Evolutionary conservation across 345 rosid species (phyloP).

Genomic region (Brassica cretica): DNA sequence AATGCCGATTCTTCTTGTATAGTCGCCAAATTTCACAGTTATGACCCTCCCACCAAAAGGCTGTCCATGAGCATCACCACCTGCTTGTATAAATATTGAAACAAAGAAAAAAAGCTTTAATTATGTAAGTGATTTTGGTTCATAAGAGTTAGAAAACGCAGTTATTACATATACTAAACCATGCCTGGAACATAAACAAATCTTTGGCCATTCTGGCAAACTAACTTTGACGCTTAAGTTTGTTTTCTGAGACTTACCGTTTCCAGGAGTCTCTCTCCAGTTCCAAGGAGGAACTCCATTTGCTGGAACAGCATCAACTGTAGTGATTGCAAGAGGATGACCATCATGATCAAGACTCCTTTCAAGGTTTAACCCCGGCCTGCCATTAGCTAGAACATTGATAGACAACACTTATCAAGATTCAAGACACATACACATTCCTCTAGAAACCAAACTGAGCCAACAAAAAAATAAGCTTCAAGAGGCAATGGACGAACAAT

Average conservation of each 20-base stretch:
- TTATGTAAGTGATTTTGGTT: conserved; percentile 15
- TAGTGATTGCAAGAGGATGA: conserved; percentile 84
- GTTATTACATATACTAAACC: conserved; percentile 20
- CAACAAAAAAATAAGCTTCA: conserved; percentile 23
- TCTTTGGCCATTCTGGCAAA: not conserved
- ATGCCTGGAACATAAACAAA: conserved; percentile 21
- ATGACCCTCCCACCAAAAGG: conserved; percentile 86
- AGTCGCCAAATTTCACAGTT: conserved; percentile 86
- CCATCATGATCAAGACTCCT: conserved; percentile 96
- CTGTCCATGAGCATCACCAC: conserved; percentile 58
- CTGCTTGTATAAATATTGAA: conserved; percentile 41
- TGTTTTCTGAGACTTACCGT: conserved; percentile 48
- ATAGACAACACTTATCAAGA: conserved; percentile 15
- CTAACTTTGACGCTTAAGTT: conserved; percentile 15
- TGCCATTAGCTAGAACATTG: conserved; percentile 64
- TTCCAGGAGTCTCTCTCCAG: conserved; percentile 96
- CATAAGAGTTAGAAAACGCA: not conserved
- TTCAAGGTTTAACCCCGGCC: conserved; percentile 89
- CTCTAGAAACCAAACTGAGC: conserved; percentile 11
- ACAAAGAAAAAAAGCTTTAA: not conserved
- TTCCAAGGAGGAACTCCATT: conserved; percentile 97
- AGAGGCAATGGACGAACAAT: conserved; percentile 15
- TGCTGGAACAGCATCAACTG: conserved; percentile 82
- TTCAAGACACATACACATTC: conserved; percentile 20
- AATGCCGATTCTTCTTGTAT: conserved; percentile 84